These are phyloP conservation scores for Apiotrichum veenhuisii DNA, from an alignment of 1,284 basidiomycete genomes.

Conservation along the genomic window DNA sequence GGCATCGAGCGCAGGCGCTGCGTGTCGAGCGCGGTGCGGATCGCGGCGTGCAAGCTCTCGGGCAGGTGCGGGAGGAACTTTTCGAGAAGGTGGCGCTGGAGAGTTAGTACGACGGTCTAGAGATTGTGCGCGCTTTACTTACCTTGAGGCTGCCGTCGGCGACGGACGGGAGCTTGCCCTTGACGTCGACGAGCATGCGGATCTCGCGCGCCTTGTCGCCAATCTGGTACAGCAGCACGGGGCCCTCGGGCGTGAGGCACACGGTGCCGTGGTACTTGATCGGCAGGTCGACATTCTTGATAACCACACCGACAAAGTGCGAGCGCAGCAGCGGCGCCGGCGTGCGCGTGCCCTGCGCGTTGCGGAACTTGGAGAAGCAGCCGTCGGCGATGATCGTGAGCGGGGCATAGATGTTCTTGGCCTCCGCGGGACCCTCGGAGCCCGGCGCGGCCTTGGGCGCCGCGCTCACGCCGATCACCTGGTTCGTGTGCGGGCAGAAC, in stretches of 20 bases:
- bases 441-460: conserved; percentile 46
- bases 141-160: conserved; percentile 60
- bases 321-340: conserved; percentile 60
- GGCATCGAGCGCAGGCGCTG: conserved; percentile 88
- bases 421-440: conserved; percentile 11
- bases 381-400: conserved; percentile 90
- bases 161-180: conserved; percentile 76
- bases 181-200: conserved; percentile 89
- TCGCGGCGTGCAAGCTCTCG: conserved; percentile 59
- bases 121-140: conserved; percentile 36
- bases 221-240: conserved; percentile 87
- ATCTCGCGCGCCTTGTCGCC: conserved; percentile 63
- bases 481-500: conserved; percentile 57
- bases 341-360: conserved; percentile 28
- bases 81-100: conserved; percentile 63
- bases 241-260: conserved; percentile 67
- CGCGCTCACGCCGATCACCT: conserved; percentile 63
- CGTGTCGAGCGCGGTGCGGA: conserved; percentile 61
- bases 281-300: conserved; percentile 71
- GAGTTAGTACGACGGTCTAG: conserved; percentile 2
- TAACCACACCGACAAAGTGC: conserved; percentile 76
- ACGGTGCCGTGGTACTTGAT: conserved; percentile 85
- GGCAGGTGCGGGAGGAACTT: conserved; percentile 79
- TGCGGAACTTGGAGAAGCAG: conserved; percentile 83
- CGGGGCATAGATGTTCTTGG: conserved; percentile 58